These are phyloP conservation scores for Apocynum venetum DNA, from an alignment of 257 asterid species.

Conservation along the genomic window DNA sequence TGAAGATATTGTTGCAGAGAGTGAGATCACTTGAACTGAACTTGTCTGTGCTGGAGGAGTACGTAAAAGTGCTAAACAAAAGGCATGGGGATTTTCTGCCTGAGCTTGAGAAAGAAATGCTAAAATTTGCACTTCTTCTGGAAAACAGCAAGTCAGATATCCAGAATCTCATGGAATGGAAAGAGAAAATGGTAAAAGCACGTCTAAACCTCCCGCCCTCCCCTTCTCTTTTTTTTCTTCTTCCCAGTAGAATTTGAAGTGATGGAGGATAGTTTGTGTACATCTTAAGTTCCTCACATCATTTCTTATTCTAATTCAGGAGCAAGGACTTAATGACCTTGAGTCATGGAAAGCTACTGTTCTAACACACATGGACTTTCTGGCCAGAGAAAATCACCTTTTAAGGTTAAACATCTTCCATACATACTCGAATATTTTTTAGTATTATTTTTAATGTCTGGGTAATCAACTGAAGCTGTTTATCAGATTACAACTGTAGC, in stretches of 20 bases:
- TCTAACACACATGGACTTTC: conserved; percentile 49
- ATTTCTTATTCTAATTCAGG: conserved; percentile 38
- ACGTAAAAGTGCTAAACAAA: conserved; percentile 68
- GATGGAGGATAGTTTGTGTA: not conserved
- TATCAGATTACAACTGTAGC: not conserved
- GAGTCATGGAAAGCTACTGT: conserved; percentile 64
- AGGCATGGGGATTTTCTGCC: conserved; percentile 72
- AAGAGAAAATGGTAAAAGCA: conserved; percentile 51
- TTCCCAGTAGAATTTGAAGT: not conserved
- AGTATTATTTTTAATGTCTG: not conserved
- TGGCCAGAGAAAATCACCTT: conserved; percentile 61
- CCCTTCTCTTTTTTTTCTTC: too few relatives aligned
- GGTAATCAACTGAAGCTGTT: not conserved
- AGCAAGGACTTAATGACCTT: conserved; percentile 52
- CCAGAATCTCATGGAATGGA: conserved; percentile 74
- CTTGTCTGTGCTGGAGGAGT: conserved; percentile 80
- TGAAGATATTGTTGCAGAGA: conserved; percentile 84
- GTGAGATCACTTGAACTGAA: conserved; percentile 82
- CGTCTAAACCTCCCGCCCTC: not conserved
- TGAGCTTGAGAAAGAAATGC: conserved; percentile 64
- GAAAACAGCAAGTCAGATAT: conserved; percentile 71
- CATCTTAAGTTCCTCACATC: conserved; percentile 15
- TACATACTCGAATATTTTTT: not conserved
- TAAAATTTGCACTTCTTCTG: conserved; percentile 47
- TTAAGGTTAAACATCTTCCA: conserved; percentile 56